A percentile compares a stretch with the other conserved stretches of the same genome.
Conservation (phyloP, 148 eudicot genomes). For the Rheum nobile region DNA sequence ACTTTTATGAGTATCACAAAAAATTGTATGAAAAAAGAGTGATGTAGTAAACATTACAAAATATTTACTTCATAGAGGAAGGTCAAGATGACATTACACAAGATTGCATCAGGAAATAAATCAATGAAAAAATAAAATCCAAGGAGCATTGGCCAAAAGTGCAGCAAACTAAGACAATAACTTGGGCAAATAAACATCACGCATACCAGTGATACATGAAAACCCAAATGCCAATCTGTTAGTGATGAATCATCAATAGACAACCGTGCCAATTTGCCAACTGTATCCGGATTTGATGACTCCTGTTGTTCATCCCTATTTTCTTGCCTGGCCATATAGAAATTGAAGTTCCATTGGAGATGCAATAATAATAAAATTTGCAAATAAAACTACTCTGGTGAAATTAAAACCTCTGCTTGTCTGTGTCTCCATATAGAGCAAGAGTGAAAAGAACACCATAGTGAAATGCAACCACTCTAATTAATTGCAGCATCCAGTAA, state of each 20-base stretch:
- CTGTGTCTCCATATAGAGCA: neutral
- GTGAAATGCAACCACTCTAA: neutral
- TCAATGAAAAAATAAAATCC: neutral
- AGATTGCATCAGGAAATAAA: neutral
- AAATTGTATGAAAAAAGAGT: neutral
- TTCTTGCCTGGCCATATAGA: conserved; percentile 51
- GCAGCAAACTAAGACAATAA: neutral
- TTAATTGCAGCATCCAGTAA: neutral
- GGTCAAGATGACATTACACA: neutral
- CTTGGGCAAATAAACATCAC: neutral
- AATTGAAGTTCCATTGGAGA: neutral
- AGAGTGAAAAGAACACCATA: neutral
- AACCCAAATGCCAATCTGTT: conserved; percentile 88
- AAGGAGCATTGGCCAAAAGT: neutral
- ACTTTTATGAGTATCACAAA: neutral
- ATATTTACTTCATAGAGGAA: neutral
- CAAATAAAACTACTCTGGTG: neutral
- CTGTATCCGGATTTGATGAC: conserved; percentile 29
- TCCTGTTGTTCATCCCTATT: conserved; percentile 47
- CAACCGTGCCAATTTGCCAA: conserved; percentile 51
- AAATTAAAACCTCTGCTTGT: neutral
- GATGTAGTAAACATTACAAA: neutral
- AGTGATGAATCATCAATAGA: conserved; percentile 55
- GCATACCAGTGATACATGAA: conserved; percentile 77
- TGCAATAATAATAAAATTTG: neutral